These are phyloP conservation scores for Amoebophrya sp. DNA, from an alignment of 169 alveolate genomes.

Conservation along the genomic window DNA sequence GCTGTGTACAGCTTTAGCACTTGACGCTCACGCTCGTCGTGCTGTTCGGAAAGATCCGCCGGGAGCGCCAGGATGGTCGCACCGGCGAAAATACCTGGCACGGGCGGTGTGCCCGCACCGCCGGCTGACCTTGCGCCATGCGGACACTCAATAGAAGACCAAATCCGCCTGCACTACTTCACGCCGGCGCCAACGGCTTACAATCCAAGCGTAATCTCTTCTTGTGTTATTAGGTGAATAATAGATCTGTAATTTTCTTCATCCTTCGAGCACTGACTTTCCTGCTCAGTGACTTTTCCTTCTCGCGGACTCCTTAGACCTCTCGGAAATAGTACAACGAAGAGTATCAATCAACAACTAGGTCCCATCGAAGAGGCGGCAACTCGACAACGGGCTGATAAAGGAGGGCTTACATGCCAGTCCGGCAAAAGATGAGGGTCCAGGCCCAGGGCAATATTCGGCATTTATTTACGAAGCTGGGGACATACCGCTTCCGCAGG, in stretches of 20 bases:
- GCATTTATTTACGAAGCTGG: background rate
- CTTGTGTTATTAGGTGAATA: background rate
- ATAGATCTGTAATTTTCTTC: background rate
- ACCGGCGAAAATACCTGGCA: background rate
- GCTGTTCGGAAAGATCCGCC: no score
- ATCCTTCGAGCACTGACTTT: no score
- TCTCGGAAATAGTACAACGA: no score
- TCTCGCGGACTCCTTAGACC: no score
- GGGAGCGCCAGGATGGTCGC: background rate
- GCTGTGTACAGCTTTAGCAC: no score
- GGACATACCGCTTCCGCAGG: background rate
- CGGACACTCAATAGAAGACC: background rate
- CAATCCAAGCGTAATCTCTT: background rate
- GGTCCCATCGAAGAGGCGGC: background rate
- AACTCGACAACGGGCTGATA: background rate
- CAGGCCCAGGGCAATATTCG: background rate
- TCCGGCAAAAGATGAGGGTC: background rate
- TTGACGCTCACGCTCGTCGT: no score
- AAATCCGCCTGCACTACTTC: background rate
- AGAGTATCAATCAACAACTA: background rate
- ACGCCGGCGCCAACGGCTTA: background rate
- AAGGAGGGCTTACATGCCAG: background rate
- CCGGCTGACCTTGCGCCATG: background rate
- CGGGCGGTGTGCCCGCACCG: background rate
- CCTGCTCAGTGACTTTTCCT: no score